phyloP scores from a whole-genome alignment of 768 basidiomycete species.

The Clathrus columnatus region DNA sequence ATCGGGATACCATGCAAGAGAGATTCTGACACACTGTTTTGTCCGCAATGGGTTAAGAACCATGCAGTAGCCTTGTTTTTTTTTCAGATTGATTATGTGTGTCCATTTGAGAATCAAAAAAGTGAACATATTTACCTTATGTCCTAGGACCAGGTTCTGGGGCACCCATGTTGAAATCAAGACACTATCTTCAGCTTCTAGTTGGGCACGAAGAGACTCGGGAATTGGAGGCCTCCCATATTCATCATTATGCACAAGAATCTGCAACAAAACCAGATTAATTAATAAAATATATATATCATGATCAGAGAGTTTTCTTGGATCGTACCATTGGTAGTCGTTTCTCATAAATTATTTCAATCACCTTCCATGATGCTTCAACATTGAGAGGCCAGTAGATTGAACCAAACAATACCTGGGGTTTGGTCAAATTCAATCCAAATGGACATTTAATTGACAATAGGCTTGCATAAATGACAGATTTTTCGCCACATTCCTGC shows the following conservation, averaged over 20 bases:
- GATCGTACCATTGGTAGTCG: constrained; percentile 18
- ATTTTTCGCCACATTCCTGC: constrained; percentile 11
- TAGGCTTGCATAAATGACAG: constrained; percentile 16
- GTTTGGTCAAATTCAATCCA: background rate
- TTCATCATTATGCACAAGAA: constrained; percentile 15
- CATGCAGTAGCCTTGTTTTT: constrained; percentile 15
- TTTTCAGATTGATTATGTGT: background rate
- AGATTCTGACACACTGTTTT: constrained; percentile 19
- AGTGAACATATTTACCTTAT: constrained; percentile 15
- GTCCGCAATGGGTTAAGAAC: constrained; percentile 21
- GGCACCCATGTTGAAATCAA: constrained; percentile 18
- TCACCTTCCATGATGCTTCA: constrained; percentile 14
- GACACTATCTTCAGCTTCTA: constrained; percentile 14
- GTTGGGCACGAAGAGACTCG: constrained; percentile 12
- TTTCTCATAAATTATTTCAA: constrained; percentile 17
- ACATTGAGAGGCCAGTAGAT: constrained; percentile 15
- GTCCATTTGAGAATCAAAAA: too few species aligned
- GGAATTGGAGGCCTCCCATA: constrained; percentile 14
- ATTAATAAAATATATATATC: background rate
- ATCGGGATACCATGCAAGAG: constrained; percentile 17
- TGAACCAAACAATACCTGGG: constrained; percentile 19
- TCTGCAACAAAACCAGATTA: constrained; percentile 13
- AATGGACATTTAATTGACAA: background rate
- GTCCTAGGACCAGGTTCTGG: constrained; percentile 18
- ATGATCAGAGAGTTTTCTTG: background rate